phyloP scores from a whole-genome alignment of 2,329 filamentous ascomycete species.

The Neopestalotiopsis clavispora region DNA sequence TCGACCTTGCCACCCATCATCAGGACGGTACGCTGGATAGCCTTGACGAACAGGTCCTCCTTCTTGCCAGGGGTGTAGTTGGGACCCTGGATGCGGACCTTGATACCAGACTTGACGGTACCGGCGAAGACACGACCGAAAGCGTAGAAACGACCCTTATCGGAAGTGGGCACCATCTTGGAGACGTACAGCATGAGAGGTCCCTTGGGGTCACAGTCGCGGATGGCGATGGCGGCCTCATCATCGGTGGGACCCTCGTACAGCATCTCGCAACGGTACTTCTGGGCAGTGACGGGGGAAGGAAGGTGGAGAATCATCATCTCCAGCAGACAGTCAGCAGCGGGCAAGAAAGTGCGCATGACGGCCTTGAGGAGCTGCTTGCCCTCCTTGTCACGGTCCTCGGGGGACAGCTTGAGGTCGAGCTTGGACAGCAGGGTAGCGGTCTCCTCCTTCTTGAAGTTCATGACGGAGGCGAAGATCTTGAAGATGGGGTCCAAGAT shows the following conservation, averaged over 20 bases:
- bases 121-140: slow-evolving; percentile 99
- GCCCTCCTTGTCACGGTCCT: slow-evolving; percentile 94
- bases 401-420: slow-evolving; percentile 83
- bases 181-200: slow-evolving; percentile 99
- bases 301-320: slow-evolving; percentile 99
- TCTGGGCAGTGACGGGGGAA: slow-evolving; percentile 93
- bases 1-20: slow-evolving; percentile 99
- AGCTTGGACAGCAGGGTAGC: slow-evolving; percentile 87
- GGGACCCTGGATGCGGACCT: slow-evolving; percentile 99
- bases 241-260: slow-evolving; percentile 98
- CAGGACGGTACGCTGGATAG: slow-evolving; percentile 98
- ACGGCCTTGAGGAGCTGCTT: slow-evolving; percentile 97
- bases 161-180: slow-evolving; percentile 99
- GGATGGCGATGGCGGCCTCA: slow-evolving; percentile 92
- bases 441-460: slow-evolving; percentile 97
- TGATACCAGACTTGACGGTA: slow-evolving; percentile 96
- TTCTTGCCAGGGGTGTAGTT: slow-evolving; percentile 99
- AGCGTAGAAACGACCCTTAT: slow-evolving; percentile 99
- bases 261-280: slow-evolving; percentile 96
- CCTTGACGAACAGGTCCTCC: slow-evolving; percentile 99
- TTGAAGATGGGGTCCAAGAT: slow-evolving; percentile 99
- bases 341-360: slow-evolving; percentile 98
- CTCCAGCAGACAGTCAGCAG: slow-evolving; percentile 96
- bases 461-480: slow-evolving; percentile 95
- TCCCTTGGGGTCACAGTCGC: slow-evolving; percentile 96